phyloP scores from a whole-genome alignment of 805 yeast genomes.

The Yarrowia deformans region DNA sequence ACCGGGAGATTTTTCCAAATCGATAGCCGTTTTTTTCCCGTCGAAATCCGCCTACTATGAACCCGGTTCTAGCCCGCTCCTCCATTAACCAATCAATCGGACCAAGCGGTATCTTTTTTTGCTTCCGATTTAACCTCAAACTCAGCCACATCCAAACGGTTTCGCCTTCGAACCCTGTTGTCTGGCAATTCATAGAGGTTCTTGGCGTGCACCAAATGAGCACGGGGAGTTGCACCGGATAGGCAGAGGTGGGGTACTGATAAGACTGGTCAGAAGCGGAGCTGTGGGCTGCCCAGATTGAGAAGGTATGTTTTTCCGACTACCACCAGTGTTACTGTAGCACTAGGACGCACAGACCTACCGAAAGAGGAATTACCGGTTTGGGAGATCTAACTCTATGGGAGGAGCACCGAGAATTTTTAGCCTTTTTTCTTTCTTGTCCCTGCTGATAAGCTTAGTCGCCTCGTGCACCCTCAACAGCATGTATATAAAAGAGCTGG shows the following conservation, averaged over 20 bases:
- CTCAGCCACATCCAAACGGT: conserved; percentile 14
- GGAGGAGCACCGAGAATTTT: neutral
- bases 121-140: conserved; percentile 4
- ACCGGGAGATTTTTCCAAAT: neutral
- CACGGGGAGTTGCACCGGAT: neutral
- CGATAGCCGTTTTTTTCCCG: neutral
- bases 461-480: conserved; percentile 13
- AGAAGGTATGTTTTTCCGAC: too few species aligned
- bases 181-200: conserved; percentile 1
- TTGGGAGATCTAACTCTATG: conserved; percentile 21
- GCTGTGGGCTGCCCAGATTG: too few species aligned
- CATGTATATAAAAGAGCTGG: conserved; percentile 12
- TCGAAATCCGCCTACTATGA: neutral
- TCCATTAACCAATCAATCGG: neutral
- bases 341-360: conserved; percentile 11
- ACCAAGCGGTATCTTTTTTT: conserved; percentile 13
- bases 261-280: neutral
- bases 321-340: too few species aligned
- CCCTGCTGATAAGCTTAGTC: conserved; percentile 23
- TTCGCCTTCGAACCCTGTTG: neutral
- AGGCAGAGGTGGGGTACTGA: neutral
- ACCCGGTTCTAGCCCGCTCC: neutral
- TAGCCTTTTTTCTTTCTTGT: neutral
- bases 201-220: conserved; percentile 39
- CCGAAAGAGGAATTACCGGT: conserved; percentile 9